Percentiles rank a stretch among this genome's conserved stretches.
Evolutionary conservation across 148 eudicot species (phyloP).

Genomic region (Simmondsia chinensis): DNA sequence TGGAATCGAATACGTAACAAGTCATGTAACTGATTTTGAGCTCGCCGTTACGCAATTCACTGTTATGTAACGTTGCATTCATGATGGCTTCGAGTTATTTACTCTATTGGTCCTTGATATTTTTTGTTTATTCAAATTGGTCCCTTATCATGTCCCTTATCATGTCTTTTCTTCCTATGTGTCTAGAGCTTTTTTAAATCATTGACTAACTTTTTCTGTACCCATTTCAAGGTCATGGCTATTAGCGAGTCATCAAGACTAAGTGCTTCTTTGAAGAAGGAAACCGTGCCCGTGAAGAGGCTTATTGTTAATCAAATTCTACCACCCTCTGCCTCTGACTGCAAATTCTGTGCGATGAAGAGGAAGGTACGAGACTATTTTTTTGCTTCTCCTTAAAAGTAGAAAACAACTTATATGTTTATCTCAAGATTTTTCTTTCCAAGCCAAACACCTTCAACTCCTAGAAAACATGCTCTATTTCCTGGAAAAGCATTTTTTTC

Average conservation of each 20-base stretch:
- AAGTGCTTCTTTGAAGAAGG: constrained; percentile 76
- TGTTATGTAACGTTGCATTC: too few species aligned
- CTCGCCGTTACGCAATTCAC: too few species aligned
- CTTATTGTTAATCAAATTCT: constrained; percentile 90
- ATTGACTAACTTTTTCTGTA: neutral
- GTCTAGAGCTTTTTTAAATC: neutral
- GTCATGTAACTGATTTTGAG: too few species aligned
- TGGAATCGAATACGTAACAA: too few species aligned
- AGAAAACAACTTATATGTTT: constrained; percentile 1
- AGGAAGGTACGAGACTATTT: constrained; percentile 54
- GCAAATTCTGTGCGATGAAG: constrained; percentile 92
- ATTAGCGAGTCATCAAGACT: constrained; percentile 91
- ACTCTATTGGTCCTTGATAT: too few species aligned
- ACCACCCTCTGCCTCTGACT: constrained; percentile 92
- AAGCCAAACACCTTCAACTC: constrained; percentile 24
- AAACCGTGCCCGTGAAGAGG: constrained; percentile 82
- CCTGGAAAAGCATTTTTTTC: too few species aligned
- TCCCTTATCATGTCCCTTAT: too few species aligned
- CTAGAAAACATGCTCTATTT: too few species aligned
- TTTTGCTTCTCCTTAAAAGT: neutral
- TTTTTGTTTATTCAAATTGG: too few species aligned
- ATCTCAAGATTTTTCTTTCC: constrained; percentile 1
- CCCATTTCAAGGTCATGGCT: constrained; percentile 70
- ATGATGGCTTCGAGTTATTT: too few species aligned
- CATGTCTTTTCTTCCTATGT: too few species aligned